A percentile compares a stretch with the other conserved stretches of the same genome.
phyloP scores from a whole-genome alignment of 805 yeast species.

The Candida palmyrensis region DNA sequence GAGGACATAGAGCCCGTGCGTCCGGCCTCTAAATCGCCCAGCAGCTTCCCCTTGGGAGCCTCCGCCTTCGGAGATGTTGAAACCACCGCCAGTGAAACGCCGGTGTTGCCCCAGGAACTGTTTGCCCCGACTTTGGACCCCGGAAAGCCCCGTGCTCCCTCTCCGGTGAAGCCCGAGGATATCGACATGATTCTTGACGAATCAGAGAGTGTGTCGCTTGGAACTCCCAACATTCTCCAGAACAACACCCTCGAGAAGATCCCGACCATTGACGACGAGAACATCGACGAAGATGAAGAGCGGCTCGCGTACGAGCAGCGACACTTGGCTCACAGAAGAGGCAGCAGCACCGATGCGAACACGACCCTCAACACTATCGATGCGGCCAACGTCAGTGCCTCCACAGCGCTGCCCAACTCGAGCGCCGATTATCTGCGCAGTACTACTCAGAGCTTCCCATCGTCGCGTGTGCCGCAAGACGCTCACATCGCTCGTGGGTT shows the following conservation, averaged over 20 bases:
- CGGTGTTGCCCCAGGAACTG: slow-evolving; percentile 5
- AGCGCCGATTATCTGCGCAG: no score
- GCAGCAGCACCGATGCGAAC: slow-evolving; percentile 1
- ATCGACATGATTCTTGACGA: slow-evolving; percentile 14
- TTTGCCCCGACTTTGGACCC: slow-evolving; percentile 43
- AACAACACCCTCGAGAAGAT: slow-evolving; percentile 23
- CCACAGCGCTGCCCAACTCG: slow-evolving; percentile 1
- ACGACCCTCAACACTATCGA: no score
- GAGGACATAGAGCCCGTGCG: background rate
- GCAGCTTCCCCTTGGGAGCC: no score
- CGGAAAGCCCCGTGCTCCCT: slow-evolving; percentile 22
- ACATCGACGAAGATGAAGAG: slow-evolving; percentile 19
- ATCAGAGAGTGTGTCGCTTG: slow-evolving; percentile 5
- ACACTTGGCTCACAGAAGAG: no score
- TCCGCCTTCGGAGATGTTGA: no score
- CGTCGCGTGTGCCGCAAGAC: no score
- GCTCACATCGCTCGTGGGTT: background rate
- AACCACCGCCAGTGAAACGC: background rate
- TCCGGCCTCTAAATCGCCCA: background rate
- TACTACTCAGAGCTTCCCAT: no score
- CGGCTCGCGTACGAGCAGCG: background rate
- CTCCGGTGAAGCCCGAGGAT: slow-evolving; percentile 8
- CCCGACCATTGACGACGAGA: slow-evolving; percentile 28
- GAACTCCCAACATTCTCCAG: slow-evolving; percentile 13
- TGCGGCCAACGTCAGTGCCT: slow-evolving; percentile 2